phyloP scores from a whole-genome alignment of 768 basidiomycete genomes.

The Boletus insuetus region DNA sequence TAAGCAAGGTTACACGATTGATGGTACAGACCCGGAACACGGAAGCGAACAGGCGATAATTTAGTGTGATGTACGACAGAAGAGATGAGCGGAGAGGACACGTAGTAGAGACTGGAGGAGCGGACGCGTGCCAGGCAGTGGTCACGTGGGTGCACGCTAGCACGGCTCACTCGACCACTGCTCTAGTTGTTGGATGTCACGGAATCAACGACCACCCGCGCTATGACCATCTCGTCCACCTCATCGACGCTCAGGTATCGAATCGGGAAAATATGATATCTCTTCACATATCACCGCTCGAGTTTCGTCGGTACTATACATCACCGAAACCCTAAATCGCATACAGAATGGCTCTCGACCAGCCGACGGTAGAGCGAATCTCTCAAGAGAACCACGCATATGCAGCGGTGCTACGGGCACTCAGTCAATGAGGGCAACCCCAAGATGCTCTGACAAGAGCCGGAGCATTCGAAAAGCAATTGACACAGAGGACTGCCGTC shows the following conservation, averaged over 20 bases:
- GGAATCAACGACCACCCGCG: slow-evolving; percentile 45
- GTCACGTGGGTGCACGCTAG: too few species aligned
- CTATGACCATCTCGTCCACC: slow-evolving; percentile 72
- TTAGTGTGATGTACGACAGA: too few species aligned
- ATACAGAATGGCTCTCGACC: slow-evolving; percentile 52
- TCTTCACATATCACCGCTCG: slow-evolving; percentile 45
- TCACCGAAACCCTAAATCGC: slow-evolving; percentile 59
- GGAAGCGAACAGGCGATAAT: too few species aligned
- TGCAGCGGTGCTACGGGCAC: slow-evolving; percentile 81
- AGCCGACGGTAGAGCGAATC: slow-evolving; percentile 49
- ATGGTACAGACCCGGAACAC: too few species aligned
- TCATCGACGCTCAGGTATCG: slow-evolving; percentile 53
- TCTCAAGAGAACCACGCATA: slow-evolving; percentile 68
- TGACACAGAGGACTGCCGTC: slow-evolving; percentile 46
- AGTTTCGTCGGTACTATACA: slow-evolving; percentile 72
- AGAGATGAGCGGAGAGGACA: too few species aligned
- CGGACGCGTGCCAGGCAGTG: too few species aligned
- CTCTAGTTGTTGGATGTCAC: slow-evolving; percentile 46
- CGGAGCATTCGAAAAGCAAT: slow-evolving; percentile 51
- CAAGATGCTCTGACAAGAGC: slow-evolving; percentile 65
- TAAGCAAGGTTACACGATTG: too few species aligned
- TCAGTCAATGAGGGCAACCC: slow-evolving; percentile 62
- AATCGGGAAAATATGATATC: slow-evolving; percentile 44
- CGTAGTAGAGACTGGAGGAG: too few species aligned
- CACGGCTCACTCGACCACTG: slow-evolving; percentile 26